These are phyloP conservation scores for Neostapfia colusana DNA, from an alignment of 176 grass and related monocot genomes.

Conservation along the genomic window DNA sequence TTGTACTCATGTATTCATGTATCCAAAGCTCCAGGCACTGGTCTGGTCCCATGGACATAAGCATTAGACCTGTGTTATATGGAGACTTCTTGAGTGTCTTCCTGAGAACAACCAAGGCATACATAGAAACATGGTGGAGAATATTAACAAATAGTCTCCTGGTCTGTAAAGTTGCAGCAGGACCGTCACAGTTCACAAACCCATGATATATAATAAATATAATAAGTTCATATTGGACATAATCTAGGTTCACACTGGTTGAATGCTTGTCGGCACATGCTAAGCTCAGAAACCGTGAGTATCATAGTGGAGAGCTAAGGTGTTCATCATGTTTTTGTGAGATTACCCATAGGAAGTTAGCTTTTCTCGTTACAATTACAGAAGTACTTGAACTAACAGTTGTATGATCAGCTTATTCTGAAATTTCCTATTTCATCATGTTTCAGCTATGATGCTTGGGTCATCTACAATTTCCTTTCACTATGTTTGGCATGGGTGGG, in stretches of 20 bases:
- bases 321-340: background rate
- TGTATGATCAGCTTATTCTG: constrained; percentile 18
- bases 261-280: background rate
- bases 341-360: background rate
- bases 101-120: background rate
- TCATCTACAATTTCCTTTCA: constrained; percentile 98
- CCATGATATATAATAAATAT: background rate
- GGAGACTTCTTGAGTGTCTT: background rate
- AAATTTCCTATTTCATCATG: constrained; percentile 27
- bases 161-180: background rate
- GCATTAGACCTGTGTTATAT: background rate
- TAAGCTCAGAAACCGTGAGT: too few species aligned
- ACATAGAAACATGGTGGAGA: background rate
- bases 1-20: background rate
- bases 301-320: too few species aligned
- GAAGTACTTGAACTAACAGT: background rate
- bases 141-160: background rate
- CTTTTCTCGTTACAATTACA: constrained; percentile 12
- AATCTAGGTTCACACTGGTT: background rate
- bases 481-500: constrained; percentile 94
- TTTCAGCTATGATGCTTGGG: constrained; percentile 99
- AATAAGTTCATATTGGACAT: background rate
- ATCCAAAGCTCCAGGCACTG: too few species aligned
- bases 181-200: too few species aligned
- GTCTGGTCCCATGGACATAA: background rate